Evolutionary conservation across 495 filamentous ascomycete genomes (phyloP).

Genomic region (Cudoniella acicularis): DNA sequence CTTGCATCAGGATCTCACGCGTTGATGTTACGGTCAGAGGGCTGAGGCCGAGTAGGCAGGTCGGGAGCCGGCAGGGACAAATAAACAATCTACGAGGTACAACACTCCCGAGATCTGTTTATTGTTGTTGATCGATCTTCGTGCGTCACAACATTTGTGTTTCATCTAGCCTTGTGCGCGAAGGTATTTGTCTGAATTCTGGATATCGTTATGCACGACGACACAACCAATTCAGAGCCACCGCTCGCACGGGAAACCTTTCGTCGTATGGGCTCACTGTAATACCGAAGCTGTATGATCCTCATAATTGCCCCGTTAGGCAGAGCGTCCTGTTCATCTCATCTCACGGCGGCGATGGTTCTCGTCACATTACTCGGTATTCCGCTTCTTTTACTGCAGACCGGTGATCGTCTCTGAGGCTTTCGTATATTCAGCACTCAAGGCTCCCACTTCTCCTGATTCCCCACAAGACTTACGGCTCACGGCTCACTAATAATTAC

Average conservation of each 20-base stretch:
- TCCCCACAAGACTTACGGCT: no score
- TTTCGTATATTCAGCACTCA: no score
- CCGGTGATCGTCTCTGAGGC: no score
- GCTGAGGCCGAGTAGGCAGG: not conserved
- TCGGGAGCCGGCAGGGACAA: not conserved
- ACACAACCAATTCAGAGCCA: not conserved
- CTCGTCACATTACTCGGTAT: not conserved
- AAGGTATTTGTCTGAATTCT: not conserved
- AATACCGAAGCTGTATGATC: not conserved
- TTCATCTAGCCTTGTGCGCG: not conserved
- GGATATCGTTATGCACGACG: not conserved
- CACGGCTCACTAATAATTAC: no score
- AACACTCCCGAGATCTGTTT: not conserved
- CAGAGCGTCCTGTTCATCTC: not conserved
- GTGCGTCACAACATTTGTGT: not conserved
- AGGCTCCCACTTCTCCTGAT: no score
- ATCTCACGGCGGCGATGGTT: not conserved
- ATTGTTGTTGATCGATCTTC: not conserved
- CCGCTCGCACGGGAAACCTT: not conserved
- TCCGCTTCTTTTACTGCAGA: no score
- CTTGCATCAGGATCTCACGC: not conserved
- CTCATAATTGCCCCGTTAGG: not conserved
- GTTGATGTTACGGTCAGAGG: not conserved
- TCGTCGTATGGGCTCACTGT: not conserved
- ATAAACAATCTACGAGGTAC: not conserved